Conservation (phyloP, 2,329 filamentous ascomycete genomes). For the Aspergillus texensis region DNA sequence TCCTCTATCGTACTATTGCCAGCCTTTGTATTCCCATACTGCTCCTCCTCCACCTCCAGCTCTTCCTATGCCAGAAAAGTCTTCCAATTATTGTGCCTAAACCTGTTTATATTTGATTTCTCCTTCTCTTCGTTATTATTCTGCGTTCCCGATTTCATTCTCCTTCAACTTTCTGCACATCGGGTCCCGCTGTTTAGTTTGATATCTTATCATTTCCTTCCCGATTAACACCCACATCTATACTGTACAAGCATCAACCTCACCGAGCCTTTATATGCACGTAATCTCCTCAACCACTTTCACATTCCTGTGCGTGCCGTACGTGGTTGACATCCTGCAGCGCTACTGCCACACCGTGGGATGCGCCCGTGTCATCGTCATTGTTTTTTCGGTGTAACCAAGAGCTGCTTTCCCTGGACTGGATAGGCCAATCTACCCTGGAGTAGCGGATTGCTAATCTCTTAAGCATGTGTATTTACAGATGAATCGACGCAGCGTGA, state of each 20-base stretch:
- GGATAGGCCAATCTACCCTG: conserved; percentile 32
- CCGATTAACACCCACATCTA: conserved; percentile 6
- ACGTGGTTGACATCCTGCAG: conserved; percentile 24
- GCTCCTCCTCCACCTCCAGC: background rate
- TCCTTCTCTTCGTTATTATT: background rate
- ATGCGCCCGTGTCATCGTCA: conserved; percentile 42
- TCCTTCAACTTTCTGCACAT: no score
- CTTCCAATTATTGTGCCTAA: conserved; percentile 28
- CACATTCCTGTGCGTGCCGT: conserved; percentile 6
- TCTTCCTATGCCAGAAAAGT: conserved; percentile 20
- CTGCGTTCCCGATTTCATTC: background rate
- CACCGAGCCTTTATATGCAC: conserved; percentile 6
- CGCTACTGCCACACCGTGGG: conserved; percentile 34
- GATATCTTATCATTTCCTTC: conserved; percentile 3
- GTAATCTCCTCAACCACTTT: conserved; percentile 7
- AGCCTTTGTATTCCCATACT: conserved; percentile 22
- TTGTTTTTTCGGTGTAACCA: conserved; percentile 38
- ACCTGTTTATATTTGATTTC: conserved; percentile 26
- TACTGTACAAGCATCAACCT: conserved; percentile 6
- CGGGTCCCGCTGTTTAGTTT: background rate
- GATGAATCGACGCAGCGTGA: conserved; percentile 41
- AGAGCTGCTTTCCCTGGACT: conserved; percentile 31
- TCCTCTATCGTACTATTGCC: conserved; percentile 25
- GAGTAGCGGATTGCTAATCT: conserved; percentile 39
- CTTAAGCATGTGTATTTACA: conserved; percentile 41